Base-by-base conservation (phyloP, 352 stramenopile species). In the Phytophthora parvispora region DNA sequence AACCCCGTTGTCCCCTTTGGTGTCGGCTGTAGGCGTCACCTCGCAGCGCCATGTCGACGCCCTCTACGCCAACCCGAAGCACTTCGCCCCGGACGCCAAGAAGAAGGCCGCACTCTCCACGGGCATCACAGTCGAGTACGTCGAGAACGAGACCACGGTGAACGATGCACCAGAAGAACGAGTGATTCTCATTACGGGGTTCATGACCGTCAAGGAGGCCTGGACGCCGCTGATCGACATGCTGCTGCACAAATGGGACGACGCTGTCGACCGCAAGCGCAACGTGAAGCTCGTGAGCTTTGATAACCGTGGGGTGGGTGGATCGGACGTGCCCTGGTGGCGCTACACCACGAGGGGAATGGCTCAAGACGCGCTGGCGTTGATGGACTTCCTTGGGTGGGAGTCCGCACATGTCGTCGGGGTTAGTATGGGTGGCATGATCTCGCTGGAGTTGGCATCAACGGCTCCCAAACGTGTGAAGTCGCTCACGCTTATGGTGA, bases 351-450 rank as follows among this genome's bases (percentile, higher is more conserved):
- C 81, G 4, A 78, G 69, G 1, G 68, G 74, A 13, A 93, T 93
- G 85, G 85, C 85, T 2, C 65, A 78, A 28, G 85, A 93, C 32
- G 72, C 80, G n/a, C 45, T 93, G 16, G 81, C 74, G n/a, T 68
- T 93, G 9, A 61, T 90, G 66, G 76, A 90, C 34, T 61, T 67
- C 36, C 54, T 93, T n/a, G 62, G 69, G 2, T 93, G 85, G 85
- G 25, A 77, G 12, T 64, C 70, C 12, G 82, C 81, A 9, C 82
- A 91, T 43, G 45, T 93, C 47, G 78, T 77, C 1, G 85, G 85
- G 45, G 78, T 78, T 32, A 91, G 82, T 42, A 89, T 93, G 83
- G 86, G 86, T 18, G 83, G 86, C 6, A 93, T 93, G 86, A 92
- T 93, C 59, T 67, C 82, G 7, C 74, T 88, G 20, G 83, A 93